Percentiles rank a stretch among this genome's conserved stretches.
Conservation (phyloP, 495 filamentous ascomycete genomes). For the Aspergillus ostianus region DNA sequence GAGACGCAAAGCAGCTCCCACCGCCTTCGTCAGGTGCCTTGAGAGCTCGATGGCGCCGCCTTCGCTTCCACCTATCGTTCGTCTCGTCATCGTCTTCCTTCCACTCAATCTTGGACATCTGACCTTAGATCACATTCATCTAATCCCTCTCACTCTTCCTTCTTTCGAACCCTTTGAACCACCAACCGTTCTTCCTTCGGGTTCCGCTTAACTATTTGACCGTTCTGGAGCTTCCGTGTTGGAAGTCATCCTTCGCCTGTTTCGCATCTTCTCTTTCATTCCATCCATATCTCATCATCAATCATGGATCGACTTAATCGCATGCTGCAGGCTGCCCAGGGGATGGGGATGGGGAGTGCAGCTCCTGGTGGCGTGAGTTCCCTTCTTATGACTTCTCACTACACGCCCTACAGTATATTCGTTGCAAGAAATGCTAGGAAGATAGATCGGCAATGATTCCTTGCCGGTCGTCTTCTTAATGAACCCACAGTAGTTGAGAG, state of each 20-base stretch:
- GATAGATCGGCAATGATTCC: not conserved
- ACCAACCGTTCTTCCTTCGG: not conserved
- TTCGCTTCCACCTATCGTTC: slow-evolving; percentile 13
- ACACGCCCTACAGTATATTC: not conserved
- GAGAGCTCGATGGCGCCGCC: slow-evolving; percentile 9
- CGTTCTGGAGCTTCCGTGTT: slow-evolving; percentile 36
- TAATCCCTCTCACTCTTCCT: not conserved
- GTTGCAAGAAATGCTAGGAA: not conserved
- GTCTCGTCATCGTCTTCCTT: slow-evolving; percentile 14
- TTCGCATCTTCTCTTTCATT: slow-evolving; percentile 17
- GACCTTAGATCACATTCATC: not conserved
- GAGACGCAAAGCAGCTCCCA: slow-evolving; percentile 18
- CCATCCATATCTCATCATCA: slow-evolving; percentile 20
- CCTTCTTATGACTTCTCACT: slow-evolving; percentile 6
- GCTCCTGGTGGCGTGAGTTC: slow-evolving; percentile 74
- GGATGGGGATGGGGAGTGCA: slow-evolving; percentile 69
- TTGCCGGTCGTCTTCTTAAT: not conserved
- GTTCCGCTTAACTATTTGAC: slow-evolving; percentile 2
- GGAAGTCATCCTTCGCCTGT: slow-evolving; percentile 35
- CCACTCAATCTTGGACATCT: slow-evolving; percentile 3
- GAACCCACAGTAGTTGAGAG: not conserved
- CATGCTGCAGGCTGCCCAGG: slow-evolving; percentile 75
- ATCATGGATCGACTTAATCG: slow-evolving; percentile 83
- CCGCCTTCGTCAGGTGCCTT: slow-evolving; percentile 27
- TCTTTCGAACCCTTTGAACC: not conserved